Conservation (phyloP, 2,329 filamentous ascomycete species). For the Myriosclerotinia scirpicola region DNA sequence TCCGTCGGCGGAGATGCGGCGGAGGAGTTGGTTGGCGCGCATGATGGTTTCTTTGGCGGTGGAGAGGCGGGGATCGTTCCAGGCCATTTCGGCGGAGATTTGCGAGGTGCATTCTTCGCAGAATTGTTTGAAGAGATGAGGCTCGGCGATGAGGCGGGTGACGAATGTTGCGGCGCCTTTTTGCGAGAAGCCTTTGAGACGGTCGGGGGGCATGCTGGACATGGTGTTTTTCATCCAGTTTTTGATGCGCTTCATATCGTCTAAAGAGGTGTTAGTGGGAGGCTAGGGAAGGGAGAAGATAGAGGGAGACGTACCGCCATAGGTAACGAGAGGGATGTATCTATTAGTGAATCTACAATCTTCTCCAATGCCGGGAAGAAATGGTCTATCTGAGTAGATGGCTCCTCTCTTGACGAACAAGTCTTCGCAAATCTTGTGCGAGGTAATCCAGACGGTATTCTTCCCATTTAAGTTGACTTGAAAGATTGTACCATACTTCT, state of each 20-base stretch:
- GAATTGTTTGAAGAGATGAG: constrained; percentile 26
- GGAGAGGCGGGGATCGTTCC: constrained; percentile 23
- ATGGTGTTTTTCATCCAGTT: constrained; percentile 25
- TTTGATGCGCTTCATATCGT: constrained; percentile 26
- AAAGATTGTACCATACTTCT: constrained; percentile 46
- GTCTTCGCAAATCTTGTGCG: constrained; percentile 46
- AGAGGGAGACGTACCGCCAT: constrained; percentile 19
- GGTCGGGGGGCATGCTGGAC: constrained; percentile 32
- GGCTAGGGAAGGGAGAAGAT: background rate
- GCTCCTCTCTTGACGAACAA: constrained; percentile 45
- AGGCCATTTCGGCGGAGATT: constrained; percentile 24
- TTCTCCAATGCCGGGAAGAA: constrained; percentile 22
- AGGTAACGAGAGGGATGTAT: constrained; percentile 26
- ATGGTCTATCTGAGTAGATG: constrained; percentile 38
- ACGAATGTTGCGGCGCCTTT: constrained; percentile 22
- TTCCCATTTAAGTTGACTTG: constrained; percentile 47
- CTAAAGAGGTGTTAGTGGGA: constrained; percentile 15
- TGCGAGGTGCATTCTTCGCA: constrained; percentile 25
- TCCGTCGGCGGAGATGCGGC: constrained; percentile 20
- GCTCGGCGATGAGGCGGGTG: constrained; percentile 19
- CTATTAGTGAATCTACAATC: constrained; percentile 23
- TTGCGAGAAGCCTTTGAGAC: constrained; percentile 27
- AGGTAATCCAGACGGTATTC: constrained; percentile 43
- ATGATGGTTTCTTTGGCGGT: constrained; percentile 25
- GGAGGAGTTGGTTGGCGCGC: constrained; percentile 23